These are phyloP conservation scores for Daldinia concentrica DNA, from an alignment of 495 filamentous ascomycete species.

Conservation along the genomic window DNA sequence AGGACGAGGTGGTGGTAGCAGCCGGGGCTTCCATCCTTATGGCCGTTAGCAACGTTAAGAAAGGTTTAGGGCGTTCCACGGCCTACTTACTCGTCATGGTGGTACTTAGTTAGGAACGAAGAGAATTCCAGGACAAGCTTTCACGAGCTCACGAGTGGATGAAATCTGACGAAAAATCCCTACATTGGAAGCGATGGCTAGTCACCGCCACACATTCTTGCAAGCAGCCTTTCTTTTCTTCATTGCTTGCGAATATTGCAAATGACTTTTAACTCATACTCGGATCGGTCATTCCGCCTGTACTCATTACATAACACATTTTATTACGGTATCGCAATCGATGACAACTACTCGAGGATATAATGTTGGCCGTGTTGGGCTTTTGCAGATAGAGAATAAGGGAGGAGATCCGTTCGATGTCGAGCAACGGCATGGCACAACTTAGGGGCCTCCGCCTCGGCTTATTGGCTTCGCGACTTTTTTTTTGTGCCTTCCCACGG, in stretches of 20 bases:
- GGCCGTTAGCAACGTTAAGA: slow-evolving; percentile 39
- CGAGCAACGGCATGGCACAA: slow-evolving; percentile 8
- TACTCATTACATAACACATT: slow-evolving; percentile 38
- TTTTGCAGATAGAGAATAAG: slow-evolving; percentile 17
- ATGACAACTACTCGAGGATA: slow-evolving; percentile 9
- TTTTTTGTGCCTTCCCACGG: slow-evolving; percentile 14
- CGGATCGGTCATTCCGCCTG: slow-evolving; percentile 36
- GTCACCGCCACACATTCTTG: slow-evolving; percentile 1
- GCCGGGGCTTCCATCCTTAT: slow-evolving; percentile 85
- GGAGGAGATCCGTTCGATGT: slow-evolving; percentile 8
- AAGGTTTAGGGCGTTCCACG: neutral
- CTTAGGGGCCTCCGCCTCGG: slow-evolving; percentile 2
- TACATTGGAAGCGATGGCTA: slow-evolving; percentile 4
- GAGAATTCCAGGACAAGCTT: slow-evolving; percentile 15
- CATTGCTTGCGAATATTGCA: slow-evolving; percentile 17
- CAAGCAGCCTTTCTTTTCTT: slow-evolving; percentile 3
- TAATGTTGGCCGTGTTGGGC: slow-evolving; percentile 4
- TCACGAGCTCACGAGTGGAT: slow-evolving; percentile 34
- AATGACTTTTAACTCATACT: slow-evolving; percentile 19
- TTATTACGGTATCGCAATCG: slow-evolving; percentile 12
- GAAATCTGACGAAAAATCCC: slow-evolving; percentile 12
- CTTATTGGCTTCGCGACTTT: slow-evolving; percentile 21
- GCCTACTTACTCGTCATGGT: neutral
- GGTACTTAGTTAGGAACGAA: slow-evolving; percentile 7
- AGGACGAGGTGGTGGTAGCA: slow-evolving; percentile 79